Evolutionary conservation across 768 basidiomycete genomes (phyloP).

Genomic region (Megacollybia marginata): DNA sequence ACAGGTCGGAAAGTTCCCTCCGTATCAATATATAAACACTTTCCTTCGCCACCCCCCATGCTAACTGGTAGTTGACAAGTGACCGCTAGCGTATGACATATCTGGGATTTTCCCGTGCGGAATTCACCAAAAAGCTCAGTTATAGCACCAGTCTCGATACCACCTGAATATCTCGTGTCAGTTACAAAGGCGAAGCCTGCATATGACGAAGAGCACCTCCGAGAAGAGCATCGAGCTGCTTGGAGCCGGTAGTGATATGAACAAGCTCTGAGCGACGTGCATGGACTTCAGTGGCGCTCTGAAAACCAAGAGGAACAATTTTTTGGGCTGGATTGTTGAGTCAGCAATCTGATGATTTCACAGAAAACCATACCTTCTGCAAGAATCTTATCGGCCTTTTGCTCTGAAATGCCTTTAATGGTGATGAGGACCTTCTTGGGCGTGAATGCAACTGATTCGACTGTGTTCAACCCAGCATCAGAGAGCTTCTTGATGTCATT

Average conservation of each 20-base stretch:
- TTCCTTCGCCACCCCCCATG: slow-evolving; percentile 99
- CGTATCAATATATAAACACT: slow-evolving; percentile 98
- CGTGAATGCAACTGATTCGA: slow-evolving; percentile 94
- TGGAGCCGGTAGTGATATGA: slow-evolving; percentile 94
- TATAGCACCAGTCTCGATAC: slow-evolving; percentile 97
- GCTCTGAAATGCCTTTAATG: slow-evolving; percentile 95
- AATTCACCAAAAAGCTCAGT: slow-evolving; percentile 99
- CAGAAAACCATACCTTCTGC: slow-evolving; percentile 58
- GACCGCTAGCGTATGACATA: slow-evolving; percentile 96
- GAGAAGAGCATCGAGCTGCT: slow-evolving; percentile 89
- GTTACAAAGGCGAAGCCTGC: slow-evolving; percentile 3
- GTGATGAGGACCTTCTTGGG: slow-evolving; percentile 87
- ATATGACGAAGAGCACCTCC: slow-evolving; percentile 53
- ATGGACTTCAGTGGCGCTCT: slow-evolving; percentile 97
- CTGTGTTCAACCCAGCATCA: slow-evolving; percentile 87
- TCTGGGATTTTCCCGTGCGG: slow-evolving; percentile 95
- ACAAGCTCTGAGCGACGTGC: slow-evolving; percentile 91
- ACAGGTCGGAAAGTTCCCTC: slow-evolving; percentile 99
- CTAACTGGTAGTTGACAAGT: slow-evolving; percentile 95
- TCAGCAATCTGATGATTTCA: slow-evolving; percentile 1
- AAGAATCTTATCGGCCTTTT: slow-evolving; percentile 95
- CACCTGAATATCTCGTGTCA: slow-evolving; percentile 41
- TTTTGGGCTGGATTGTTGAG: slow-evolving; percentile 63
- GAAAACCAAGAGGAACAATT: slow-evolving; percentile 95
- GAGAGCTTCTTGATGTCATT: slow-evolving; percentile 94